Evolutionary conservation across 1,284 basidiomycete genomes (phyloP).

Genomic region (Ustilago tritici): DNA sequence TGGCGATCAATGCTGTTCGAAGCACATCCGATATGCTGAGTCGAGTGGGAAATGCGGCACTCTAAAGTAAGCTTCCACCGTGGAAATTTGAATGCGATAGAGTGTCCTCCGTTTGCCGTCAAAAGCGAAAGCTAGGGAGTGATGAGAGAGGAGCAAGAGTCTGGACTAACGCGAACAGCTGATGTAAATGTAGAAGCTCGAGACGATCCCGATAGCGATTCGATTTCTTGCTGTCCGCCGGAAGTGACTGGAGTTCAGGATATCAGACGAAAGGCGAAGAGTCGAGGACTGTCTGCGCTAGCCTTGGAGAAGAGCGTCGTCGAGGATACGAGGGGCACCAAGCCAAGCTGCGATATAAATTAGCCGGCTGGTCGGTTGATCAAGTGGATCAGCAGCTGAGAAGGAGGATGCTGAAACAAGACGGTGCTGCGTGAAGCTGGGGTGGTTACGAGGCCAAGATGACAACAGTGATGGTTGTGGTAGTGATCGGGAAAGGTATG

Average conservation of each 20-base stretch:
- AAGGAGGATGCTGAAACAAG: neutral
- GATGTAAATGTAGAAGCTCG: no score
- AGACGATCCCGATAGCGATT: no score
- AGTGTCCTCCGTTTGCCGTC: no score
- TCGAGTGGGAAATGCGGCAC: neutral
- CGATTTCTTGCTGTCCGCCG: no score
- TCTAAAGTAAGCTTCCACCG: no score
- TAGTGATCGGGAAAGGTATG: neutral
- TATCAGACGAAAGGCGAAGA: no score
- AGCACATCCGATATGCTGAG: conserved; percentile 9
- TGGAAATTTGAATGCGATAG: no score
- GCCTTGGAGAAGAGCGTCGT: neutral
- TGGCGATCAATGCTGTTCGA: conserved; percentile 8
- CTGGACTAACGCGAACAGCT: no score
- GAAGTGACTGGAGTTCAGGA: no score
- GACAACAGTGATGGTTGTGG: neutral
- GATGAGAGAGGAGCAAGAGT: no score
- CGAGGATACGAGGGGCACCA: neutral
- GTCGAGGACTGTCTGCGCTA: no score
- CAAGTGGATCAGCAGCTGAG: neutral
- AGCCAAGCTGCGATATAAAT: neutral
- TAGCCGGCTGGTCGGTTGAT: neutral
- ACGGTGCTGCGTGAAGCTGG: neutral
- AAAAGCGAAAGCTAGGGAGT: no score
- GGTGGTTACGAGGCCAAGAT: neutral